A percentile compares a stretch with the other conserved stretches of the same genome.
Evolutionary conservation across 164 flowering plant species (phyloP).

Genomic region (Taxillus chinensis): DNA sequence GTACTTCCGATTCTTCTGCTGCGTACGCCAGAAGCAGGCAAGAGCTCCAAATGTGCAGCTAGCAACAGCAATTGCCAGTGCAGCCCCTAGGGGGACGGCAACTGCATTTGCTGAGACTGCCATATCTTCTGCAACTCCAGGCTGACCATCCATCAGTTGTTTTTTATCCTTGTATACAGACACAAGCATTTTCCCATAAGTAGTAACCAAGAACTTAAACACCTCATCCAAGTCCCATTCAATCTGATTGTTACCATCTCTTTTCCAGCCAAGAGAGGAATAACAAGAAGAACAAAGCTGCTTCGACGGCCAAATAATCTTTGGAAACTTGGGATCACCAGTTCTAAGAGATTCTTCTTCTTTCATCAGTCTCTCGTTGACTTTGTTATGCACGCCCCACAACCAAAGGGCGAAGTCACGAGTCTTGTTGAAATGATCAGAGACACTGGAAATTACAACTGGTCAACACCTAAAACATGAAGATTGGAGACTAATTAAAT

Average conservation of each 20-base stretch:
- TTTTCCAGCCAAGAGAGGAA: conserved; percentile 15
- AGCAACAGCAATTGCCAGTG: conserved; percentile 80
- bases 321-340: conserved; percentile 87
- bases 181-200: conserved; percentile 60
- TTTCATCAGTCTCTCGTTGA: conserved; percentile 70
- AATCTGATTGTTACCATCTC: conserved; percentile 14
- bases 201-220: conserved; percentile 49
- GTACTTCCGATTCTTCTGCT: conserved; percentile 97
- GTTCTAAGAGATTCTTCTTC: conserved; percentile 61
- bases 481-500: background rate
- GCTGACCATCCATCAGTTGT: conserved; percentile 13
- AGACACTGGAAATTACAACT: conserved; percentile 37
- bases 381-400: conserved; percentile 85
- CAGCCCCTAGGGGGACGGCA: conserved; percentile 85
- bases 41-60: conserved; percentile 94
- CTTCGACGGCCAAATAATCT: conserved; percentile 84
- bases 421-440: conserved; percentile 55
- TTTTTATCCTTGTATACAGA: conserved; percentile 46
- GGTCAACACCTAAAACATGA: background rate
- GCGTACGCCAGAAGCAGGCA: conserved; percentile 92
- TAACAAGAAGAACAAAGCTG: conserved; percentile 83
- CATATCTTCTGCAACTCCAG: conserved; percentile 30
- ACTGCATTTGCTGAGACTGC: conserved; percentile 50
- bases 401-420: conserved; percentile 80
- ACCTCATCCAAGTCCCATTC: conserved; percentile 73